Base-by-base conservation (phyloP, 208 protist species). In the Wallacemonas sp. region DNA sequence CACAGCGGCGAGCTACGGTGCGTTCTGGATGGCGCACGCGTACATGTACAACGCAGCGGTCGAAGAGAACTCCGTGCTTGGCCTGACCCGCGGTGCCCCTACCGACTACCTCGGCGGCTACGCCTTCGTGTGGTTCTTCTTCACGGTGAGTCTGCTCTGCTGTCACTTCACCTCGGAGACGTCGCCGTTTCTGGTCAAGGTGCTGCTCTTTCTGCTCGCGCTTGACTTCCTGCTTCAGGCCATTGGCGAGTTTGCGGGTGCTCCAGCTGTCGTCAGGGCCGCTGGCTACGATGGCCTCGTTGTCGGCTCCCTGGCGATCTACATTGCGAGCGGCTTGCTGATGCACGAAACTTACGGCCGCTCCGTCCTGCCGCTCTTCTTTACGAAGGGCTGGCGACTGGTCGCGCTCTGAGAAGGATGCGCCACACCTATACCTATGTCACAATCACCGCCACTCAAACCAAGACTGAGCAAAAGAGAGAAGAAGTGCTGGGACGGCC, bases 21-120 rank as follows among this genome's bases (percentile, higher is more conserved):
- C 72, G 42, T 90, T 90, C 71, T 90, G 76, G 78, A 61, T 86
- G 1, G 68, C 72, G 15, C 38, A 39, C 27, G 63, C 37, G n/a
- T 54, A 54, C 53, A 55, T 71, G 39, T 52, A 37, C 5, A 68
- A 57, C 29, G 46, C 71, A 26, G 41, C 62, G 38, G 27, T 64
- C 4, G 33, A 39, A n/a, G n/a, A n/a, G n/a, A n/a, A n/a, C 24
- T 33, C 46, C 46, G 21, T 34, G 13, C 26, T 26, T 4, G 26
- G 12, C 1, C 22, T 68, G 3, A 53, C 57, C 12, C 19, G 8
- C 9, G 32, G 22, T 3, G 44, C 65, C 17, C 24, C 48, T 26
- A 50, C 22, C 57, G 32, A 71, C 70, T 65, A 65, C 32, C n/a
- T 70, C 10, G 69, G 64, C 32, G 66, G 55, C 39, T 73, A 52